Evolutionary conservation across 2,329 filamentous ascomycete species (phyloP), one percentile per base, ranked within the genome.

Genomic region (Calonectria hongkongensis): DNA sequence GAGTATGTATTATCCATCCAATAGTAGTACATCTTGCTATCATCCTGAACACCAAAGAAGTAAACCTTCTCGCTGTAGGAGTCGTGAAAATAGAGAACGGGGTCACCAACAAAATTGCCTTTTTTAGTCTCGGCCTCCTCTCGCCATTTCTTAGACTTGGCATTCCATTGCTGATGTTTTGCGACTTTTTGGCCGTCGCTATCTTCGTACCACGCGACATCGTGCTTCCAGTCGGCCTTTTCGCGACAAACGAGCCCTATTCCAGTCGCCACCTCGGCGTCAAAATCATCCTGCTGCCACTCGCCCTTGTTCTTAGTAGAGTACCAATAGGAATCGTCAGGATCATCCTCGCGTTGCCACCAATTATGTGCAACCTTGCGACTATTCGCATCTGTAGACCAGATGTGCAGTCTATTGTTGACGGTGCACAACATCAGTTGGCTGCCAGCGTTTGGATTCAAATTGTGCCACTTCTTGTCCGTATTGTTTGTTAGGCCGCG

Each of bases 201-300:
- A n/a, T 54, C 50, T 33, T 33, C 50, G 27, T 54, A 54, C 50
- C 50, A 54, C 18, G 50, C 50, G 3, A 54, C 50, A 18, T 54
- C 50, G 28, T 54, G 50, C 0, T 7, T 4, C 0, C 15, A n/a
- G 27, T 7, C n/a, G 7, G 28, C 18, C 16, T 33, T 54, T 27
- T 54, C 50, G 5, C 50, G 50, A n/a, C 50, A 54, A 10, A 54
- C 13, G n/a, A 21, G 25, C 9, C 50, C 50, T 1, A 54, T 28
- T 4, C 50, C 50, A 12, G 50, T 21, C n/a, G 7, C 9, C 30
- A 27, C 50, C 16, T n/a, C 15, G 15, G 50, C 50, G 1, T 30
- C 7, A 4, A 54, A 54, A 12, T n/a, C 8, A 12, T 54, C 50
- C 50, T 54, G 15, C 8, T 2, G 5, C 50, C 50, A 54, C 30